Evolutionary conservation across 2,329 filamentous ascomycete species (phyloP).

Genomic region (Colletotrichum paranaense): DNA sequence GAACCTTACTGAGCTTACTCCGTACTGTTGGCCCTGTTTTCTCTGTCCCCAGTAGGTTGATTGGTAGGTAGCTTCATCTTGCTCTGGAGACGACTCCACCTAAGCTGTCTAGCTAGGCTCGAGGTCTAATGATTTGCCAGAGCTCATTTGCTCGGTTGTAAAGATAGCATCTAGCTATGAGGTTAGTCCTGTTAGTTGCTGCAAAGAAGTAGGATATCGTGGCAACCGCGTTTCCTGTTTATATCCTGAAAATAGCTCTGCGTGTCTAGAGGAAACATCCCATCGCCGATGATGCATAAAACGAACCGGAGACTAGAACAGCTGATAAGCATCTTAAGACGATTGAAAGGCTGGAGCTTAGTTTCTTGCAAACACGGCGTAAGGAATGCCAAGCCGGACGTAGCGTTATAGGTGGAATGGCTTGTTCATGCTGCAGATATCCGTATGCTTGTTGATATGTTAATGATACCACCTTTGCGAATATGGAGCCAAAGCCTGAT

Average conservation of each 20-base stretch:
- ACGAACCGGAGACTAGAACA: not conserved
- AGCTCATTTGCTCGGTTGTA: not conserved
- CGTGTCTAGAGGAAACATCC: not conserved
- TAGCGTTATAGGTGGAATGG: not conserved
- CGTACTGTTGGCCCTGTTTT: conserved; percentile 6
- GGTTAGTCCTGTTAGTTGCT: not conserved
- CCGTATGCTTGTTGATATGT: not conserved
- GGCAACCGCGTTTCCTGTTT: not conserved
- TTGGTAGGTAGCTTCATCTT: conserved; percentile 24
- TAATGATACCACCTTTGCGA: not conserved
- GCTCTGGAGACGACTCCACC: conserved; percentile 7
- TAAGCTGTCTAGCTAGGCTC: conserved; percentile 10
- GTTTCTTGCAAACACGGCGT: not conserved
- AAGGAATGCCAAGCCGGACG: not conserved
- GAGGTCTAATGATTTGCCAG: not conserved
- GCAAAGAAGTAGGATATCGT: not conserved
- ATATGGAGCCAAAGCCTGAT: not conserved
- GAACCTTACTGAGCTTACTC: conserved; percentile 10
- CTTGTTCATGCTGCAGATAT: not conserved
- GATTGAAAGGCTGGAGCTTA: not conserved
- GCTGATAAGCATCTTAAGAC: not conserved
- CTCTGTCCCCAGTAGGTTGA: not conserved
- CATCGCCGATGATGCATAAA: not conserved
- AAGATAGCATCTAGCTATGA: not conserved
- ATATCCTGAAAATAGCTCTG: conserved; percentile 4